Evolutionary conservation across 441 rosid genomes (phyloP).

Genomic region (Adansonia grandidieri): DNA sequence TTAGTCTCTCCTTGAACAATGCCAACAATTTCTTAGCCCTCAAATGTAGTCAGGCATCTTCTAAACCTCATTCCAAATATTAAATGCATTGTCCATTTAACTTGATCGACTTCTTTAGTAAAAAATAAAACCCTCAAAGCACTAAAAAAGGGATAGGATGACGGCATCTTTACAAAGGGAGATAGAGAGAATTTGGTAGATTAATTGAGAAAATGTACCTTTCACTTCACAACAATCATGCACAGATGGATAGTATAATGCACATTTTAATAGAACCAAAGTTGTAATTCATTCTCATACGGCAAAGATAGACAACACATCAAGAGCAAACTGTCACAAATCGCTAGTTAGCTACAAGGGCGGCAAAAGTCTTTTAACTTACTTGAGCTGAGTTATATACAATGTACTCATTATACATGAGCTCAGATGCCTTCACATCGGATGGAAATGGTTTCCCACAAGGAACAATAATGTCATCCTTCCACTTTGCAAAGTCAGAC

Average conservation of each 20-base stretch:
- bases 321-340: background rate
- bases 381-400: conserved; percentile 89
- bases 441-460: conserved; percentile 93
- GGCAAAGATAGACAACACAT: background rate
- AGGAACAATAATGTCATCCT: conserved; percentile 81
- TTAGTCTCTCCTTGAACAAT: conserved; percentile 16
- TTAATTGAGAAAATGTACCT: background rate
- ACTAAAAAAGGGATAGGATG: background rate
- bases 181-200: background rate
- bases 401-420: conserved; percentile 93
- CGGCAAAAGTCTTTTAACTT: conserved; percentile 32
- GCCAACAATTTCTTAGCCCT: background rate
- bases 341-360: background rate
- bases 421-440: conserved; percentile 71
- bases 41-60: background rate
- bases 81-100: conserved; percentile 8
- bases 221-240: no score
- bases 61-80: background rate
- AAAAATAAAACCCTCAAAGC: background rate
- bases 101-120: background rate
- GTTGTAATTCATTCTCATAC: background rate
- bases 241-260: no score
- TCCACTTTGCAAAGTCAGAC: conserved; percentile 81
- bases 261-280: conserved; percentile 9
- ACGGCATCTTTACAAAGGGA: background rate